Evolutionary conservation across 2,329 filamentous ascomycete species (phyloP), one percentile per base, ranked within the genome.

Genomic region (Fusarium devonianum): DNA sequence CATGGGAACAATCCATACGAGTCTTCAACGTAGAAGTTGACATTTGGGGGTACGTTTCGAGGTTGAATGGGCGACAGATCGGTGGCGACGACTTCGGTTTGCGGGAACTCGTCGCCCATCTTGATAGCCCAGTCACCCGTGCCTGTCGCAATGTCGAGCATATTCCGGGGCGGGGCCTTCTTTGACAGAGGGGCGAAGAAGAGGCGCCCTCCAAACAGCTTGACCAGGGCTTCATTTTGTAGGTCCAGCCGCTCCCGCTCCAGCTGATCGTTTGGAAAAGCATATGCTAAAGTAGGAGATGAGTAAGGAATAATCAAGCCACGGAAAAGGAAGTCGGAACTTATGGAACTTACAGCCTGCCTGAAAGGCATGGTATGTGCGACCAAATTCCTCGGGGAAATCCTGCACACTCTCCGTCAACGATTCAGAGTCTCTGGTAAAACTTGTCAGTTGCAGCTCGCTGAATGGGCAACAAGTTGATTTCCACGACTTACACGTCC

Each of bases 21-120:
- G 62, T 92, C 88, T 64, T 91, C 87, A 34, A 92, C 80, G 52
- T 84, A 84, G 58, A 92, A 92, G 54, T 84, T 82, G 11, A 91
- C 86, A 55, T 92, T 92, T 13, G 82, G 80, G 0, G 89, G 88
- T 1, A 90, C 85, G 36, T 81, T 75, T 4, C 73, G 73, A 3
- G 86, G 85, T 63, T 89, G 86, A 18, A 88, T 84, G 2, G 86
- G 85, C 1, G 85, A 88, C 5, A 89, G 75, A 62, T 89, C 86
- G 7, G 82, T 87, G 22, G 84, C 86, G 37, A 80, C 78, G 21
- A 89, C 76, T 52, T 78, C 70, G 9, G 85, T 73, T 4, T 77
- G 65, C 10, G 85, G 85, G 51, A 85, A 88, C 37, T 74, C 64
- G 58, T 85, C 81, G 60, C 83, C 84, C 74, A 90, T 81, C 62